Evolutionary conservation across 2,329 filamentous ascomycete genomes (phyloP).

Genomic region (Aspergillus fijiensis): DNA sequence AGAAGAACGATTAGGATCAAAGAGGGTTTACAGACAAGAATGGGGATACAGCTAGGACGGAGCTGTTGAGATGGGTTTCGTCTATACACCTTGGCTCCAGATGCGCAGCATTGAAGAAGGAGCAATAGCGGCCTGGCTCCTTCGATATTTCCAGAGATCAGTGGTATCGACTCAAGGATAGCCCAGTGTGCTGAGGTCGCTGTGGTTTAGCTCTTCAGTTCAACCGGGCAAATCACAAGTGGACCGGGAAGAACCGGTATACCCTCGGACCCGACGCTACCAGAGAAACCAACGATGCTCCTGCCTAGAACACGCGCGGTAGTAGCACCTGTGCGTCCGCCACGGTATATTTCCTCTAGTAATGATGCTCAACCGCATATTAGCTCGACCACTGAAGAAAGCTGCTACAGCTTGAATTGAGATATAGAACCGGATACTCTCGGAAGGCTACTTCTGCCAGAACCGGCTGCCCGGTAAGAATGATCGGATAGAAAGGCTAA

Average conservation of each 20-base stretch:
- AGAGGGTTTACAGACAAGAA: neutral
- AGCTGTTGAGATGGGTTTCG: neutral
- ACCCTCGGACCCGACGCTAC: conserved; percentile 1
- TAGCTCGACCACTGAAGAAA: neutral
- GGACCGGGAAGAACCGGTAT: neutral
- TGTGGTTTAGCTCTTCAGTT: neutral
- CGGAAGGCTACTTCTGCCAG: neutral
- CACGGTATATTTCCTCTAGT: neutral
- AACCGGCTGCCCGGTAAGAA: neutral
- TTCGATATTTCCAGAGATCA: neutral
- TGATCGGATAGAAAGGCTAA: neutral
- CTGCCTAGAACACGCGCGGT: conserved; percentile 5
- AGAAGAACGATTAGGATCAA: neutral
- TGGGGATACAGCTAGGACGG: neutral
- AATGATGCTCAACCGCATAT: neutral
- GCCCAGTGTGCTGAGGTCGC: neutral
- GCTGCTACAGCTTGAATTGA: neutral
- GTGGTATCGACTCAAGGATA: neutral
- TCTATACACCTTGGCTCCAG: neutral
- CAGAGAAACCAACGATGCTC: neutral
- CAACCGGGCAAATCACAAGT: neutral
- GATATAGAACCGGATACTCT: neutral
- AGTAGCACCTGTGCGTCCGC: conserved; percentile 2
- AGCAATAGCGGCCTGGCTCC: neutral
- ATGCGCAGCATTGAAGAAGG: neutral